Base-by-base conservation (phyloP, 176 grass and related monocot genomes). In the Oryza meyeriana region DNA sequence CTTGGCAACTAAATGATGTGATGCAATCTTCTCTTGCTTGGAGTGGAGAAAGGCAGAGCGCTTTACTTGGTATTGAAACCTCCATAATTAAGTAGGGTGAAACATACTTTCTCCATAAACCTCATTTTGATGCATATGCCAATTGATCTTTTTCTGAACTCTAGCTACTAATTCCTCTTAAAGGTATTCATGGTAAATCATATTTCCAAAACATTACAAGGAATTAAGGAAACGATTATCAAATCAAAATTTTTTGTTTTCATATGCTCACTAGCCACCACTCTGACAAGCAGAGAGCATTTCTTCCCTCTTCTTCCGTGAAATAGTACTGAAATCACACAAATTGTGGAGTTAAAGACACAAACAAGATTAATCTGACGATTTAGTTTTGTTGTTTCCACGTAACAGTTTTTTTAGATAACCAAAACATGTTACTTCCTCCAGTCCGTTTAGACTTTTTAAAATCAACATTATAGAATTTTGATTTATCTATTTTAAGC, bases 261-360 rank as follows among this genome's bases (percentile, higher is more conserved):
- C 55, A 59, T 59, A 7, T 25, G 55, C 55, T 10, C 55, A 25
- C 55, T 59, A 8, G 22, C 76, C 61, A 72, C 78, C 42, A 5
- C 41, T 35, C 72, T 47, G 72, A 65, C 83, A 66, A 20, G 17
- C 13, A 25, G 12, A 29, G 26, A 68, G 44, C 50, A 41, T 52
- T 38, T 25, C 31, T 64, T 52, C 63, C 71, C 76, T 69, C 82
- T 71, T 30, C 31, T 44, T 64, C 22, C 38, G n/a, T n/a, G n/a
- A n/a, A n/a, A n/a, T n/a, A n/a, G n/a, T n/a, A n/a, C n/a, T n/a
- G n/a, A n/a, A n/a, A n/a, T n/a, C n/a, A n/a, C n/a, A n/a, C n/a
- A n/a, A n/a, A n/a, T n/a, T n/a, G n/a, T n/a, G n/a, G n/a, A n/a
- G n/a, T n/a, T n/a, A n/a, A n/a, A n/a, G n/a, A n/a, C n/a, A n/a